Percentiles rank a stretch among this genome's conserved stretches.
phyloP scores from a whole-genome alignment of 495 filamentous ascomycete species.

The Penicillium waksmanii region DNA sequence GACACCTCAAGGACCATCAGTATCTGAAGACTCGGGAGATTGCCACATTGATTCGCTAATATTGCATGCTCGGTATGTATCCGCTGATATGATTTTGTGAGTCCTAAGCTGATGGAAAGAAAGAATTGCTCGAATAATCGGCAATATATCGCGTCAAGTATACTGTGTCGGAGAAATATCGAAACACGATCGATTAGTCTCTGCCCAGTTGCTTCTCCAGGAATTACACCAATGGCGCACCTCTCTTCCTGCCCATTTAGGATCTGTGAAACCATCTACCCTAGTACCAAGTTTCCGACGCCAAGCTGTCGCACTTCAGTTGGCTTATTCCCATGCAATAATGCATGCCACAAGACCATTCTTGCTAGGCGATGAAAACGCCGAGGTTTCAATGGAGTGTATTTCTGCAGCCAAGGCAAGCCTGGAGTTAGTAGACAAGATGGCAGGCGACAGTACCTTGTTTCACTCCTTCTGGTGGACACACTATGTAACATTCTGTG shows the following conservation, averaged over 20 bases:
- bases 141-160: slow-evolving; percentile 27
- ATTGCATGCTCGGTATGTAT: slow-evolving; percentile 27
- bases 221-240: slow-evolving; percentile 27
- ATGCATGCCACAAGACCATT: slow-evolving; percentile 33
- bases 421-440: slow-evolving; percentile 22
- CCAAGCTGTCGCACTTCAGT: slow-evolving; percentile 24
- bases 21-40: slow-evolving; percentile 9
- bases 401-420: neutral
- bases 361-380: slow-evolving; percentile 14
- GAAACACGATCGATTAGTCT: slow-evolving; percentile 14
- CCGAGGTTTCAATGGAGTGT: neutral
- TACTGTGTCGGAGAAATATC: slow-evolving; percentile 17
- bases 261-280: slow-evolving; percentile 19
- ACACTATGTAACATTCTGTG: slow-evolving; percentile 42
- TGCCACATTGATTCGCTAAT: slow-evolving; percentile 27
- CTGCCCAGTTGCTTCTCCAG: slow-evolving; percentile 14
- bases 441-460: slow-evolving; percentile 22
- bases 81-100: slow-evolving; percentile 1
- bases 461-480: slow-evolving; percentile 44
- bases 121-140: slow-evolving; percentile 21
- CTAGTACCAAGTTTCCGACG: slow-evolving; percentile 28
- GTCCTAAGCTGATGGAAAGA: neutral
- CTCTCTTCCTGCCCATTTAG: slow-evolving; percentile 25
- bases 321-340: slow-evolving; percentile 31
- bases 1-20: slow-evolving; percentile 13